Conservation (phyloP, 2,329 filamentous ascomycete species). For the Trichoderma atrobrunneum region DNA sequence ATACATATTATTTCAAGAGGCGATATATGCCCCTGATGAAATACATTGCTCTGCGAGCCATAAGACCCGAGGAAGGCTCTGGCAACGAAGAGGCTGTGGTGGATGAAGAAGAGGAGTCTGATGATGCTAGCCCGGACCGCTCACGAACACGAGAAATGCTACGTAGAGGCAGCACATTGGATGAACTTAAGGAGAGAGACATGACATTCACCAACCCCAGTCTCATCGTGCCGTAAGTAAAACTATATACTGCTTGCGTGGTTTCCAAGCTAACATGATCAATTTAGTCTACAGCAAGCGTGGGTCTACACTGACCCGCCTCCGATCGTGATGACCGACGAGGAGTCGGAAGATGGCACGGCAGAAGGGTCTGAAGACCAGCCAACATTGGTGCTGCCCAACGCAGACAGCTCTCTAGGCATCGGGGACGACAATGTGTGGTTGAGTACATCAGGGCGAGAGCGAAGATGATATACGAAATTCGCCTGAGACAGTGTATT, state of each 20-base stretch:
- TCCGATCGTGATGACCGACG: constrained; percentile 27
- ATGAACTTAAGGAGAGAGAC: constrained; percentile 69
- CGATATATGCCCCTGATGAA: constrained; percentile 86
- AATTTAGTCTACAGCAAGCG: constrained; percentile 59
- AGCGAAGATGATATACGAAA: background rate
- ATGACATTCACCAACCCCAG: constrained; percentile 74
- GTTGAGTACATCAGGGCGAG: constrained; percentile 26
- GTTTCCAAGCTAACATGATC: background rate
- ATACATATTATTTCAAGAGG: constrained; percentile 74
- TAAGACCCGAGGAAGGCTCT: constrained; percentile 56
- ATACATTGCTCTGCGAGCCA: constrained; percentile 87
- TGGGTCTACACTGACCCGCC: constrained; percentile 65
- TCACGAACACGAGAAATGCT: constrained; percentile 41
- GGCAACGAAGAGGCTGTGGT: constrained; percentile 36
- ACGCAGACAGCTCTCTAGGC: constrained; percentile 36
- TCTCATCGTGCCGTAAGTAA: constrained; percentile 61
- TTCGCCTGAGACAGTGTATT: background rate
- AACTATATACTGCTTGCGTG: background rate
- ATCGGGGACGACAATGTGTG: constrained; percentile 42
- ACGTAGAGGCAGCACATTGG: constrained; percentile 62
- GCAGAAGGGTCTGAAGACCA: constrained; percentile 14
- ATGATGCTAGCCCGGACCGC: constrained; percentile 37
- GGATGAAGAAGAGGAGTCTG: constrained; percentile 39
- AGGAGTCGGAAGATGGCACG: constrained; percentile 27
- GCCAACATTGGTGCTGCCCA: constrained; percentile 32